Evolutionary conservation across 2,329 filamentous ascomycete genomes (phyloP).

Genomic region (Sarocladium oryzae): DNA sequence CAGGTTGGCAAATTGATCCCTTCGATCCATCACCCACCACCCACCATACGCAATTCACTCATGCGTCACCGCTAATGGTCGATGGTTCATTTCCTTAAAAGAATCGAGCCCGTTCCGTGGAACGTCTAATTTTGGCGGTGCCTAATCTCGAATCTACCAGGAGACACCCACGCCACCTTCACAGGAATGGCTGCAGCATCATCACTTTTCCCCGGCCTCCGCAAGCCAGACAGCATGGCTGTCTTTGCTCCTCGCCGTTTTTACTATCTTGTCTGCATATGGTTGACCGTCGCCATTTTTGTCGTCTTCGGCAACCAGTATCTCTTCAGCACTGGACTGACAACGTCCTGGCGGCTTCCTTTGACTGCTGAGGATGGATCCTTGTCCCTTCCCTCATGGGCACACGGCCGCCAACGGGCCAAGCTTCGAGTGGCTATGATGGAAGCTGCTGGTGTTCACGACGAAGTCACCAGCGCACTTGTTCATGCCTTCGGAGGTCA

Average conservation of each 20-base stretch:
- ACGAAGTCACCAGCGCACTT: constrained; percentile 21
- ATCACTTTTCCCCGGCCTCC: neutral
- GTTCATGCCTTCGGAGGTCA: constrained; percentile 20
- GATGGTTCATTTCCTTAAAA: neutral
- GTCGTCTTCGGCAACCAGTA: constrained; percentile 3
- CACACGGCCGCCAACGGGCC: constrained; percentile 10
- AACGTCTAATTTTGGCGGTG: too few species aligned
- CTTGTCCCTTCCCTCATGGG: constrained; percentile 8
- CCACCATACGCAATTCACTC: neutral
- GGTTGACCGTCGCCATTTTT: constrained; percentile 6
- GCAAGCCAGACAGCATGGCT: constrained; percentile 2
- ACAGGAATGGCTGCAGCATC: neutral
- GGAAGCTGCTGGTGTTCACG: constrained; percentile 21
- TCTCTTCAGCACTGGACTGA: neutral
- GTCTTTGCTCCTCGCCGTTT: neutral
- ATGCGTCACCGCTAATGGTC: neutral
- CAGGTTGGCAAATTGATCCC: too few species aligned
- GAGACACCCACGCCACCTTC: neutral
- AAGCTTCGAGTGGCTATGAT: constrained; percentile 19
- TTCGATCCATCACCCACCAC: too few species aligned
- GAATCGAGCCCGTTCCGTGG: neutral
- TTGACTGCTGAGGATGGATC: constrained; percentile 18
- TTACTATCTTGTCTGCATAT: constrained; percentile 4
- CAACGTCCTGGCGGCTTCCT: constrained; percentile 17
- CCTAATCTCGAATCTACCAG: neutral